Percentiles rank a stretch among this genome's conserved stretches.
These are phyloP conservation scores for Neonothopanus nambi DNA, from an alignment of 1,284 basidiomycete species.

Conservation along the genomic window DNA sequence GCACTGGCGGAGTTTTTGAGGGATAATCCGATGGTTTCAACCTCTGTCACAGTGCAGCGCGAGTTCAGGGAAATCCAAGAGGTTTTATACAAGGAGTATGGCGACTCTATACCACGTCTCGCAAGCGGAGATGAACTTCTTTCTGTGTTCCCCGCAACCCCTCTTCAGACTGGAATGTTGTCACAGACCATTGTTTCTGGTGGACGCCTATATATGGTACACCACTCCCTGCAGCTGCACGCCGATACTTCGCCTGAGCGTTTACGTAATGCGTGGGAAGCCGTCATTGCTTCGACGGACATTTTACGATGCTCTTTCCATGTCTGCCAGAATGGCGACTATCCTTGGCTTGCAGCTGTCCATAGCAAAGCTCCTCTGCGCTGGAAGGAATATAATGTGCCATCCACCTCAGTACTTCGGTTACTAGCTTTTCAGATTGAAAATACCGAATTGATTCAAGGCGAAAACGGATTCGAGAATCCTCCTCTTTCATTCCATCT, in stretches of 20 bases:
- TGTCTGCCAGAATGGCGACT: neutral
- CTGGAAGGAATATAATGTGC: slow-evolving; percentile 7
- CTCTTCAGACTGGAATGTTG: slow-evolving; percentile 16
- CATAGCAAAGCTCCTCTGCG: slow-evolving; percentile 7
- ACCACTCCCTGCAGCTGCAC: slow-evolving; percentile 8
- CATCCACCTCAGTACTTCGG: neutral
- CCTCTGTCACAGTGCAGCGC: slow-evolving; percentile 1
- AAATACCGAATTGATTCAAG: neutral
- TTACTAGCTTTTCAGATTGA: slow-evolving; percentile 1
- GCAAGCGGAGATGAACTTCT: slow-evolving; percentile 2
- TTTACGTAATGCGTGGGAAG: slow-evolving; percentile 8
- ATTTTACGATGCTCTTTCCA: slow-evolving; percentile 14
- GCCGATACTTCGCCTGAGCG: neutral
- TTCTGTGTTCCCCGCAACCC: slow-evolving; percentile 11
- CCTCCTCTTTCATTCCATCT: slow-evolving; percentile 11
- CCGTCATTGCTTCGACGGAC: slow-evolving; percentile 8
- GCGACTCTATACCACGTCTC: slow-evolving; percentile 1
- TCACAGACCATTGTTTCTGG: slow-evolving; percentile 10
- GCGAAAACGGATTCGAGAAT: slow-evolving; percentile 4
- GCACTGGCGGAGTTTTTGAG: slow-evolving; percentile 8
- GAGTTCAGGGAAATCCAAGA: slow-evolving; percentile 9
- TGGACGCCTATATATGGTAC: slow-evolving; percentile 12
- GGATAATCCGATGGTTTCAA: neutral
- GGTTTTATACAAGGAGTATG: neutral
- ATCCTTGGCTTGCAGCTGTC: slow-evolving; percentile 12